Percentiles rank a stretch among this genome's conserved stretches.
phyloP scores from a whole-genome alignment of 1,284 basidiomycete species.

The Heterobasidion parviporum region DNA sequence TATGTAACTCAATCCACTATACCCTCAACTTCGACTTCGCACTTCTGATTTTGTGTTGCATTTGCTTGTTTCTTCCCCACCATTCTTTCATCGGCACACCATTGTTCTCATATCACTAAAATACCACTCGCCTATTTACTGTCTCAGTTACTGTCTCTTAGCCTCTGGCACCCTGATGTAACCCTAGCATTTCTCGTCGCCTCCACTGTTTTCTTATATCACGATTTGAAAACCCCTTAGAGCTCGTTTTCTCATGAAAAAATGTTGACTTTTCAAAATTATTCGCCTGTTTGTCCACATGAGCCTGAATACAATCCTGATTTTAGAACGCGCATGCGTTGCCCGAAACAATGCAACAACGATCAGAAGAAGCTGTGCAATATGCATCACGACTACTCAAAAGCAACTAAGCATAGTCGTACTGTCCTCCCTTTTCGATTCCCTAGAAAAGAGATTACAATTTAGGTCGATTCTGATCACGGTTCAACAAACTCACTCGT shows the following conservation, averaged over 20 bases:
- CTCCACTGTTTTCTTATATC: constrained; percentile 4
- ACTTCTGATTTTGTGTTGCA: background rate
- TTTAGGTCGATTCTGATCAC: background rate
- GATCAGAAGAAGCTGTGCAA: background rate
- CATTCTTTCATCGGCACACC: background rate
- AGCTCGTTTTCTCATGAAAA: too few species aligned
- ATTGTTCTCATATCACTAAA: background rate
- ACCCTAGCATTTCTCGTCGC: constrained; percentile 6
- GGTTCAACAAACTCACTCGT: constrained; percentile 17
- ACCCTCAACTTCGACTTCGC: background rate
- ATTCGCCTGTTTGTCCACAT: too few species aligned
- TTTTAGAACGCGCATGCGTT: too few species aligned
- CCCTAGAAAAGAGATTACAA: constrained; percentile 14
- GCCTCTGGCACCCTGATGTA: constrained; percentile 6
- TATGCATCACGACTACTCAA: background rate
- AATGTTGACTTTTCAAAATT: too few species aligned
- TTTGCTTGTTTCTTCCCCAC: background rate
- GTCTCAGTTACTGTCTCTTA: too few species aligned
- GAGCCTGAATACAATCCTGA: too few species aligned
- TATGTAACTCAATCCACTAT: background rate
- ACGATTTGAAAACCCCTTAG: background rate
- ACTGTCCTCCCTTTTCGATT: constrained; percentile 19
- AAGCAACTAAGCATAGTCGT: background rate
- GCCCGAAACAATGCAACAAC: too few species aligned
- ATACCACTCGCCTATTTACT: too few species aligned